Evolutionary conservation across 164 flowering plant genomes (phyloP).

Genomic region (Dillenia turbinata): DNA sequence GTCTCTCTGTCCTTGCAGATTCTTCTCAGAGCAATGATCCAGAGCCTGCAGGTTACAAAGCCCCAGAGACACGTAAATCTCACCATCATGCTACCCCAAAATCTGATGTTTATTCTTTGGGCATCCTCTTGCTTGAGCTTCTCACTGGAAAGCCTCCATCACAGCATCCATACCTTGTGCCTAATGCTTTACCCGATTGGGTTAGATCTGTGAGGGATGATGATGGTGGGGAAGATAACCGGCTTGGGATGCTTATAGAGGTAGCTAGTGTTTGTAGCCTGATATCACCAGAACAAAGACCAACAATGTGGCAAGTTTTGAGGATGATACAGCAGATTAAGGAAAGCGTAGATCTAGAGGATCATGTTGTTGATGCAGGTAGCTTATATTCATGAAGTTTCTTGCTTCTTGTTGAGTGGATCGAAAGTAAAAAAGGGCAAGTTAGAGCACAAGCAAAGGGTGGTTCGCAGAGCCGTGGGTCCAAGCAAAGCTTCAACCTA

Average conservation of each 20-base stretch:
- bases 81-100: constrained; percentile 37
- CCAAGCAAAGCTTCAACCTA: too few species aligned
- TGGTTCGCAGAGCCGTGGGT: too few species aligned
- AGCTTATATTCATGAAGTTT: too few species aligned
- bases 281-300: constrained; percentile 74
- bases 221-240: constrained; percentile 38
- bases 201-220: constrained; percentile 57
- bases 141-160: constrained; percentile 67
- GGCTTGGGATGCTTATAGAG: constrained; percentile 67
- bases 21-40: constrained; percentile 23
- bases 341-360: constrained; percentile 50
- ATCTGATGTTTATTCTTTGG: constrained; percentile 81
- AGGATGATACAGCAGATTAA: constrained; percentile 94
- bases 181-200: constrained; percentile 55
- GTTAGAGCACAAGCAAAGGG: too few species aligned
- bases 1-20: constrained; percentile 29
- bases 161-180: constrained; percentile 41
- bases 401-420: too few species aligned
- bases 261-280: constrained; percentile 57
- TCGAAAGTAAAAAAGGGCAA: too few species aligned
- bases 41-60: constrained; percentile 34
- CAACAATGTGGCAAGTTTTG: constrained; percentile 90
- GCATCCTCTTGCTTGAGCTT: constrained; percentile 74
- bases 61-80: constrained; percentile 63
- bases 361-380: constrained; percentile 22